Evolutionary conservation across 495 filamentous ascomycete species (phyloP), one percentile per base, ranked within the genome.

Genomic region (Cetradonia linearis): DNA sequence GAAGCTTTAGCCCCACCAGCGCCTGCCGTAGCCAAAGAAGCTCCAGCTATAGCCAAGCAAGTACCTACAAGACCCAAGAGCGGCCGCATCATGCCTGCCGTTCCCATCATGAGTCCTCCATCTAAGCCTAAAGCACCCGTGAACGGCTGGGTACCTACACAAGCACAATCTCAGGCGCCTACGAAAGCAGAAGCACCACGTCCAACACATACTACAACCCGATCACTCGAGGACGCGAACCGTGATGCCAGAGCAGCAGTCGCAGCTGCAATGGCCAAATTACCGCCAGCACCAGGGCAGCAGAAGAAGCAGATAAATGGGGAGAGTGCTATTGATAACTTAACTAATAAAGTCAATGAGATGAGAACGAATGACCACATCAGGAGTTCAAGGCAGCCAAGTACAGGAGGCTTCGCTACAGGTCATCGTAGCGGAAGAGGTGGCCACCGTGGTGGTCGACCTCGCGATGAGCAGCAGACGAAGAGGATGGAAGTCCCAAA

Each of bases 221-320:
- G 67, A 23, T 63, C 63, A 16, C 73, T 81, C 56, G 81, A 81
- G 54, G 87, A 91, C 70, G 89, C 89, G 3, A 92, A 89, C 7
- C 83, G 86, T 65, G 87, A 86, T 42, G 91, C 91, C 8, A 86
- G 84, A 44, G 88, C 86, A 50, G 91, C 90, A 33, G 91, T 95
- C 54, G 90, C 89, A 40, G 86, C 85, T 9, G 90, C 90, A 3
- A 94, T 95, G 89, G 89, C 89, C 14, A 89, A 92, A 66, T 72
- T 95, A 14, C 73, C 79, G 13, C 77, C 81, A n/a, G 72, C 78
- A 56, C 68, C 72, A 30, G 69, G 71, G 55, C 69, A 70, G 11
- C 9, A n/a, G 25, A 74, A 73, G 63, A 79, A 80, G 62, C 67
- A 72, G 14, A 65, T 62, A 13, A 72, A 74, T 36, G 69, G 70